Conservation (phyloP, 208 protist genomes). For the Trypanosoma lewisi region DNA sequence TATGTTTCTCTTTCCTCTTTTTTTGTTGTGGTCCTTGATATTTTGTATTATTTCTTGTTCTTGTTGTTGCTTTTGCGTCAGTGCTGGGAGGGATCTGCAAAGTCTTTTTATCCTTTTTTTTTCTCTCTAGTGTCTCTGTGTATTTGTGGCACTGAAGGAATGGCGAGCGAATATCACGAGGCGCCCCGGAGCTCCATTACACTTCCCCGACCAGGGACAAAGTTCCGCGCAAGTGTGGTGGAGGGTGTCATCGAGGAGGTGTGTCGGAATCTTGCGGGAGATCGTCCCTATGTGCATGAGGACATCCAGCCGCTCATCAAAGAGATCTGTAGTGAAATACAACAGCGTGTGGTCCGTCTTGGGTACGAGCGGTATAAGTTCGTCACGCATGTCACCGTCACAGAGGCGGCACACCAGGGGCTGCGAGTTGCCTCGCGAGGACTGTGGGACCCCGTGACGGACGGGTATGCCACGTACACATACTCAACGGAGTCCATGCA, state of each 20-base stretch:
- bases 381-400: conserved; percentile 81
- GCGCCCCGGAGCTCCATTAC: conserved; percentile 54
- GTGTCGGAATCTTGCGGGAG: conserved; percentile 68
- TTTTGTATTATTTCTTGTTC: conserved; percentile 17
- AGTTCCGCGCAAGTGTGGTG: conserved; percentile 78
- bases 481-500: conserved; percentile 79
- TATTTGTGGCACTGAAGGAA: neutral
- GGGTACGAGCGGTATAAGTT: conserved; percentile 92
- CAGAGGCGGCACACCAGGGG: conserved; percentile 82
- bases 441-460: conserved; percentile 90
- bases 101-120: conserved; percentile 6
- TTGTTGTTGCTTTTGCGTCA: neutral
- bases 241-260: conserved; percentile 74
- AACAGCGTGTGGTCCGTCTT: conserved; percentile 84
- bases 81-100: neutral
- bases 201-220: conserved; percentile 61
- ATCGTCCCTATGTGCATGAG: conserved; percentile 67
- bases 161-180: conserved; percentile 44
- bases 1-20: conserved; percentile 11
- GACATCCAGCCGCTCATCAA: conserved; percentile 80
- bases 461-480: conserved; percentile 86
- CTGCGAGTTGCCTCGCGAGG: conserved; percentile 84
- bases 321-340: conserved; percentile 85
- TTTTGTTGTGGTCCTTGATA: conserved; percentile 18
- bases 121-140: neutral